Base-by-base conservation (phyloP, 306 rosid species). In the Erythrophleum fordii region DNA sequence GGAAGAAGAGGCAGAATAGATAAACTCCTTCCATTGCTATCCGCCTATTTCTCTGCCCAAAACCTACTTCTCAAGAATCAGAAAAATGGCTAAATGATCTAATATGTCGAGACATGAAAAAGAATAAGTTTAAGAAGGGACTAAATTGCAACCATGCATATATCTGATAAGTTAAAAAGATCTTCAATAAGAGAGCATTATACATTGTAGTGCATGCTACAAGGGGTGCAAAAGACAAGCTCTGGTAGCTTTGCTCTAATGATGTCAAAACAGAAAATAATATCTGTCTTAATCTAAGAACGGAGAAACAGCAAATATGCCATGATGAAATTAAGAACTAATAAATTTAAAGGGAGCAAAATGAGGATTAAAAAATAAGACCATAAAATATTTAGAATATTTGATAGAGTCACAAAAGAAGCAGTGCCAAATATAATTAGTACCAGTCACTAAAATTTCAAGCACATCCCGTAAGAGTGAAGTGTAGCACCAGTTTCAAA, bases 181-280 rank as follows among this genome's bases (percentile, higher is more conserved):
- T 72, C 35, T 11, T 34, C 65, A 60, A 49, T 46, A 34, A 28
- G 14, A 59, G 45, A 46, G n/a, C n/a, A 35, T 35, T 71, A 64
- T 25, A 62, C 41, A 71, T 11, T 20, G 12, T 23, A 7, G 29
- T 23, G 73, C 66, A 48, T 46, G 45, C 3, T 23, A 41, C 66
- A 73, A 80, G 28, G 25, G 75, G 61, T 60, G 17, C 75, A 72
- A 80, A 65, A 13, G 34, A 62, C 7, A 44, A 64, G 29, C 58
- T 11, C 78, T 37, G 20, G 59, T 28, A 53, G 55, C 60, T 18
- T 73, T 35, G 20, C 11, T 18, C 72, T 2, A 74, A 11, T 34
- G 53, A 67, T 66, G 39, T 42, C 53, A 75, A 66, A 76, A 81
- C 3, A 74, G 51, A 59, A 11, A 65, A 26, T 14, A n/a, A 48